phyloP scores from a whole-genome alignment of 257 asterid species.

The Solanum piurae region DNA sequence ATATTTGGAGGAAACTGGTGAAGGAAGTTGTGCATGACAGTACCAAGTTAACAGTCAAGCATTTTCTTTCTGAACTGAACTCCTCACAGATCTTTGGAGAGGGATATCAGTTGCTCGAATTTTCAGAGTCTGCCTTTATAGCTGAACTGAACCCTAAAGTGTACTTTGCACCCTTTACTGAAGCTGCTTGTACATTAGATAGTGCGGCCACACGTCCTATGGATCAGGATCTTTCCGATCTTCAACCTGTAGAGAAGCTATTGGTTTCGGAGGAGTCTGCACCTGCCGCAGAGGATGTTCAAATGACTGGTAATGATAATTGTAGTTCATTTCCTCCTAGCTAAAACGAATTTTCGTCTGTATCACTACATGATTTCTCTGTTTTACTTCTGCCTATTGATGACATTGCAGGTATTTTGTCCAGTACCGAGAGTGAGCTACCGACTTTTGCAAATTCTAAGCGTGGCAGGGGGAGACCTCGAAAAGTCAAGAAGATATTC shows the following conservation, averaged over 20 bases:
- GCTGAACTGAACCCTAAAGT: slow-evolving; percentile 16
- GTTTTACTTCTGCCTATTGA: slow-evolving; percentile 9
- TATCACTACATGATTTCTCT: slow-evolving; percentile 10
- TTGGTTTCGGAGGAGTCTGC: neutral
- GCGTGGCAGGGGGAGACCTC: neutral
- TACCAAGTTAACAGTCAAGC: slow-evolving; percentile 25
- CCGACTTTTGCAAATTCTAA: slow-evolving; percentile 5
- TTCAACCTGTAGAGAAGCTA: slow-evolving; percentile 5
- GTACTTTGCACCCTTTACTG: slow-evolving; percentile 25
- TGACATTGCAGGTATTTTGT: slow-evolving; percentile 12
- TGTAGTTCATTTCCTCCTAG: slow-evolving; percentile 7
- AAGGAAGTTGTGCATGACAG: slow-evolving; percentile 37
- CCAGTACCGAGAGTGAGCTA: slow-evolving; percentile 3
- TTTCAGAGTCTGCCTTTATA: slow-evolving; percentile 12
- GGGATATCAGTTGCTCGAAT: slow-evolving; percentile 20
- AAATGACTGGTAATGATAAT: neutral
- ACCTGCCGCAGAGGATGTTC: neutral
- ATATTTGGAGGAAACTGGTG: slow-evolving; percentile 47
- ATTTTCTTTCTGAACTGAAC: slow-evolving; percentile 24
- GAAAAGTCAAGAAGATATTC: slow-evolving; percentile 4
- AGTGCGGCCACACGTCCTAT: neutral
- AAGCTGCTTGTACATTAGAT: slow-evolving; percentile 16
- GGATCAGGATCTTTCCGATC: neutral
- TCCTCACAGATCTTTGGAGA: slow-evolving; percentile 18
- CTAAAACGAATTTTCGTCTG: slow-evolving; percentile 8